A percentile compares a stretch with the other conserved stretches of the same genome.
phyloP scores from a whole-genome alignment of 2,329 filamentous ascomycete genomes.

The Phialocephala subalpina region DNA sequence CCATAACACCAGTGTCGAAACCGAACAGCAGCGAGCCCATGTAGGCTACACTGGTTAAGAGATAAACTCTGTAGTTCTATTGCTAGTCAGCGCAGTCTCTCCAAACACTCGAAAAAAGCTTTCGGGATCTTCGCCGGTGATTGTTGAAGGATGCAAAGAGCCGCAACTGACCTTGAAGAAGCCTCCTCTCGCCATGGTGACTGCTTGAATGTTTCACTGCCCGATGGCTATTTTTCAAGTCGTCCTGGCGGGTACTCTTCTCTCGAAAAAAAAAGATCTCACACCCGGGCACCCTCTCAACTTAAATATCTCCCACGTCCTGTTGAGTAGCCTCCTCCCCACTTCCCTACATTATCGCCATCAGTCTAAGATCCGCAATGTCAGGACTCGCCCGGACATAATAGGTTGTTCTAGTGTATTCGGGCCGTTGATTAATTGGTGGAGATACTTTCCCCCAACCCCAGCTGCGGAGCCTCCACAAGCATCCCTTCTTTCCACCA shows the following conservation, averaged over 20 bases:
- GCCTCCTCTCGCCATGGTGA: neutral
- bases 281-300: neutral
- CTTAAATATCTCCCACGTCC: neutral
- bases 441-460: slow-evolving; percentile 5
- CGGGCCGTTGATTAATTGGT: slow-evolving; percentile 2
- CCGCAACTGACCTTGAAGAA: slow-evolving; percentile 5
- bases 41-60: slow-evolving; percentile 35
- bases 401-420: neutral
- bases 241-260: neutral
- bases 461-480: neutral
- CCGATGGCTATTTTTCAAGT: slow-evolving; percentile 1
- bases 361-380: slow-evolving; percentile 1
- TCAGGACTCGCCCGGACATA: neutral
- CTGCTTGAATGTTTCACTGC: neutral
- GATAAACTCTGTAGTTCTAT: slow-evolving; percentile 33
- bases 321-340: neutral
- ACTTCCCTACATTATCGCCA: slow-evolving; percentile 7
- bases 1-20: slow-evolving; percentile 38
- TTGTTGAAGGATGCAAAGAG: neutral
- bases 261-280: neutral
- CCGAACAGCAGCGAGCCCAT: slow-evolving; percentile 38
- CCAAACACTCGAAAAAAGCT: neutral
- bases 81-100: neutral
- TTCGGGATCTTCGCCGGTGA: neutral
- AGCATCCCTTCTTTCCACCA: neutral